phyloP scores from a whole-genome alignment of 441 rosid species.

The Syzygium malaccense region DNA sequence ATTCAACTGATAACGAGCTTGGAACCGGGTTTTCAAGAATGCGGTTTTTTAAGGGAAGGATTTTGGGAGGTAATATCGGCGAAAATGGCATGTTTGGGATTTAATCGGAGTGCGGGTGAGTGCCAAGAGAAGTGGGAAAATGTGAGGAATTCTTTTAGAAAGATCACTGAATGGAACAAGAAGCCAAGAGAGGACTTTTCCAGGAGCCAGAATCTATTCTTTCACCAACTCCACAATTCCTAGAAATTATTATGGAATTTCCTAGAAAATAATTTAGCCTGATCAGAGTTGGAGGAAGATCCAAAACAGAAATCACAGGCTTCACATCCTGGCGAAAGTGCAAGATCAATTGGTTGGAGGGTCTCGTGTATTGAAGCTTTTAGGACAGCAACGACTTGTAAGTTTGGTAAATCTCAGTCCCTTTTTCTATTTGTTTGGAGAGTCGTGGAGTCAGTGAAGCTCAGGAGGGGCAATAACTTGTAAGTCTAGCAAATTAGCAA shows the following conservation, averaged over 20 bases:
- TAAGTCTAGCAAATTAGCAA: neutral
- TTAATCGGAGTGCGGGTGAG: slow-evolving; percentile 19
- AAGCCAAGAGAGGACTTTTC: neutral
- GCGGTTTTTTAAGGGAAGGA: slow-evolving; percentile 14
- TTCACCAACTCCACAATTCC: neutral
- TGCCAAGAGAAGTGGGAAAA: slow-evolving; percentile 33
- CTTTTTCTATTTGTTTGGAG: neutral
- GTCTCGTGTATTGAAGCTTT: neutral
- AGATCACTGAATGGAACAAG: slow-evolving; percentile 1
- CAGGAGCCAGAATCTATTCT: neutral
- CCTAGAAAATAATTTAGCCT: neutral
- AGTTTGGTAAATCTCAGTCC: neutral
- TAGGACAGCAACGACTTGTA: neutral
- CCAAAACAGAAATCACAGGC: neutral
- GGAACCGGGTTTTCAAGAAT: slow-evolving; percentile 27
- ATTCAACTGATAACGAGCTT: slow-evolving; percentile 24
- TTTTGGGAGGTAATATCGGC: slow-evolving; percentile 35
- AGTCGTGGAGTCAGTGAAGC: neutral
- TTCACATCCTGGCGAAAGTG: neutral
- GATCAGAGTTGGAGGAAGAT: neutral
- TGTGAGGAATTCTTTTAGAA: slow-evolving; percentile 14
- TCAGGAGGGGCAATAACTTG: neutral
- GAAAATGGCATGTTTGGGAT: slow-evolving; percentile 33
- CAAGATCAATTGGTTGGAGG: neutral
- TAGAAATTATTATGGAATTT: neutral